Evolutionary conservation across 768 basidiomycete species (phyloP).

Genomic region (Hebeloma cylindrosporum): DNA sequence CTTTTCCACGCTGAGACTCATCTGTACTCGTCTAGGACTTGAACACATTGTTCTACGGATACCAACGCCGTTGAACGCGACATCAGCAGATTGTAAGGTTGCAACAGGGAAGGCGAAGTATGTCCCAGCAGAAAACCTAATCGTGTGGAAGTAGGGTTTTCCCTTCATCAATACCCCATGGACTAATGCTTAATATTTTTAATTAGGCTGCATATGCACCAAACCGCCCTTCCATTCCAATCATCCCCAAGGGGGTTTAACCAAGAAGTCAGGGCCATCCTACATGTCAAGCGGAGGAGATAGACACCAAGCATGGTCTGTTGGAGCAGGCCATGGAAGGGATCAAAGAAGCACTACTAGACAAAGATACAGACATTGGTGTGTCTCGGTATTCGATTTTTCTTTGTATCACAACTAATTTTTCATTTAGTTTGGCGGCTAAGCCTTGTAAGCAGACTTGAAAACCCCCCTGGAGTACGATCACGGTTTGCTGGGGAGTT

Average conservation of each 20-base stretch:
- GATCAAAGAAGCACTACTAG: slow-evolving; percentile 61
- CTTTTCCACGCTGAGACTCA: no score
- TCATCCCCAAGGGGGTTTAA: no score
- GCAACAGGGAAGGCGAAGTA: slow-evolving; percentile 96
- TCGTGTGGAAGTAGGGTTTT: slow-evolving; percentile 99
- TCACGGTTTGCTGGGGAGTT: slow-evolving; percentile 46
- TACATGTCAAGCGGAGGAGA: slow-evolving; percentile 42
- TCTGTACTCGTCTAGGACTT: no score
- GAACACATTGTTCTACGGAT: slow-evolving; percentile 91
- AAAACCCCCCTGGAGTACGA: slow-evolving; percentile 49
- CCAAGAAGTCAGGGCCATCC: slow-evolving; percentile 73
- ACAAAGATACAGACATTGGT: slow-evolving; percentile 85
- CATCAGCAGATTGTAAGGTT: slow-evolving; percentile 88
- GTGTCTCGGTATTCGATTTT: slow-evolving; percentile 23
- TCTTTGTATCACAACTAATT: not conserved
- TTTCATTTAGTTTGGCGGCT: slow-evolving; percentile 70
- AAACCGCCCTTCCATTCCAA: no score
- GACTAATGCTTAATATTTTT: no score
- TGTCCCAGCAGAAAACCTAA: slow-evolving; percentile 91
- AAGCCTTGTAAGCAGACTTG: slow-evolving; percentile 70
- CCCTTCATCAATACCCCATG: no score
- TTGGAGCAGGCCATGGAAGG: slow-evolving; percentile 57
- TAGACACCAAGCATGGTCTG: slow-evolving; percentile 39
- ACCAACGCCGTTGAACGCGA: slow-evolving; percentile 95
- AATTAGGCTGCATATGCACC: no score